These are phyloP conservation scores for Metarhizium album DNA, from an alignment of 2,329 filamentous ascomycete species.

Conservation along the genomic window DNA sequence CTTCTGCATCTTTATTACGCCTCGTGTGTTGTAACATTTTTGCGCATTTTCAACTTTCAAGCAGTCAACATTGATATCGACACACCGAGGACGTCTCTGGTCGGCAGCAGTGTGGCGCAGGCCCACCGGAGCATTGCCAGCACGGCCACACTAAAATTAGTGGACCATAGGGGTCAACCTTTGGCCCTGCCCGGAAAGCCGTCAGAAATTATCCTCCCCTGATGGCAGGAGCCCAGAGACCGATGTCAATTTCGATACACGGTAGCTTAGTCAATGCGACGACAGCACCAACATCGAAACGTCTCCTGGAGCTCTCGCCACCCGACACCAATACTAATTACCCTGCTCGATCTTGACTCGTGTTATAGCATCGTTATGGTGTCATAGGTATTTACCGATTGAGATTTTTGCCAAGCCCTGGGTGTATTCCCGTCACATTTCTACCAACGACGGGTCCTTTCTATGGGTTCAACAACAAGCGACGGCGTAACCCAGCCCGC, in stretches of 20 bases:
- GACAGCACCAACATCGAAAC: not conserved
- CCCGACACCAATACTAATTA: not conserved
- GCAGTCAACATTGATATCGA: not conserved
- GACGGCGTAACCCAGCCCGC: conserved; percentile 1
- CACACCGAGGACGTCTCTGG: not conserved
- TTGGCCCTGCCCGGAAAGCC: not conserved
- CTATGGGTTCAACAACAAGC: conserved; percentile 4
- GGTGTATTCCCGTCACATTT: not conserved
- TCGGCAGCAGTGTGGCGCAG: not conserved
- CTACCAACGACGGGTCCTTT: not conserved
- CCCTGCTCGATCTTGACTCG: not conserved
- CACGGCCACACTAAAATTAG: not conserved
- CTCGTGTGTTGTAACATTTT: not conserved
- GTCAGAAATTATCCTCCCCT: not conserved
- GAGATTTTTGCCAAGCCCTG: not conserved
- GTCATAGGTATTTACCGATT: not conserved
- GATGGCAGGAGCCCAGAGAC: not conserved
- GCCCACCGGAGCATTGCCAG: not conserved
- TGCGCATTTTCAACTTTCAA: no score
- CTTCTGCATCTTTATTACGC: not conserved
- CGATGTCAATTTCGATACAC: not conserved
- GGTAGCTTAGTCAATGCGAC: not conserved
- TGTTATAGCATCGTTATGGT: not conserved
- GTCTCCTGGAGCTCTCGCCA: not conserved
- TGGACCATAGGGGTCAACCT: not conserved